Conservation (phyloP, 192 early-diverging fungal species). For the Umbelopsis sp. region DNA sequence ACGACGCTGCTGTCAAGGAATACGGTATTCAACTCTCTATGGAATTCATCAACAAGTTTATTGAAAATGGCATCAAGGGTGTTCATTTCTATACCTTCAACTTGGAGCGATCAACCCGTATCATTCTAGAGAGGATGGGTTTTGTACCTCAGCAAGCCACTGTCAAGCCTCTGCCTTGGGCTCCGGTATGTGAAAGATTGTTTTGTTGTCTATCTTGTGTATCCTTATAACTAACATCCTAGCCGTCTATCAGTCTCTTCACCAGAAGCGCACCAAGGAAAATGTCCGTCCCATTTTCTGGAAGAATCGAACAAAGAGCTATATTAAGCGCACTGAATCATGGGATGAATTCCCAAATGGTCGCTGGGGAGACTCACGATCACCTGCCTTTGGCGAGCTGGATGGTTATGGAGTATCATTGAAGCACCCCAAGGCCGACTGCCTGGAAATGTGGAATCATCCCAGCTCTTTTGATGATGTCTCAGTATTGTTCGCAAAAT, state of each 20-base stretch:
- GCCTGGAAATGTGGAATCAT: conserved; percentile 74
- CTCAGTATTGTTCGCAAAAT: conserved; percentile 75
- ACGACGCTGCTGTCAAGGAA: conserved; percentile 95
- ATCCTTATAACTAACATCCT: background rate
- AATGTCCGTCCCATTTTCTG: conserved; percentile 98
- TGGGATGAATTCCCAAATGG: conserved; percentile 99
- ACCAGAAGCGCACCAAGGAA: conserved; percentile 88
- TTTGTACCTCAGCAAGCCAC: conserved; percentile 73
- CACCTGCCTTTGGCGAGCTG: conserved; percentile 85
- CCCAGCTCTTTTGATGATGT: conserved; percentile 73
- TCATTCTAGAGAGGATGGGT: conserved; percentile 85
- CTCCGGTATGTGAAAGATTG: conserved; percentile 25
- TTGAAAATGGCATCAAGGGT: conserved; percentile 60
- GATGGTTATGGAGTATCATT: conserved; percentile 81
- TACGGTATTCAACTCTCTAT: conserved; percentile 87
- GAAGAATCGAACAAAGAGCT: conserved; percentile 91
- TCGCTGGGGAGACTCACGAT: conserved; percentile 96
- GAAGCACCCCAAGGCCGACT: conserved; percentile 68
- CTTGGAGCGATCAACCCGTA: conserved; percentile 83
- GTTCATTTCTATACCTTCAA: conserved; percentile 98
- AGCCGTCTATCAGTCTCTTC: conserved; percentile 59
- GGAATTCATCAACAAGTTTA: conserved; percentile 55
- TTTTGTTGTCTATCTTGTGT: conserved; percentile 11
- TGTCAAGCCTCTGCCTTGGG: conserved; percentile 40
- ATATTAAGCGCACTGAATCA: conserved; percentile 86